These are phyloP conservation scores for Erythrobasidium hasegawianum DNA, from an alignment of 1,284 basidiomycete species.

Conservation along the genomic window DNA sequence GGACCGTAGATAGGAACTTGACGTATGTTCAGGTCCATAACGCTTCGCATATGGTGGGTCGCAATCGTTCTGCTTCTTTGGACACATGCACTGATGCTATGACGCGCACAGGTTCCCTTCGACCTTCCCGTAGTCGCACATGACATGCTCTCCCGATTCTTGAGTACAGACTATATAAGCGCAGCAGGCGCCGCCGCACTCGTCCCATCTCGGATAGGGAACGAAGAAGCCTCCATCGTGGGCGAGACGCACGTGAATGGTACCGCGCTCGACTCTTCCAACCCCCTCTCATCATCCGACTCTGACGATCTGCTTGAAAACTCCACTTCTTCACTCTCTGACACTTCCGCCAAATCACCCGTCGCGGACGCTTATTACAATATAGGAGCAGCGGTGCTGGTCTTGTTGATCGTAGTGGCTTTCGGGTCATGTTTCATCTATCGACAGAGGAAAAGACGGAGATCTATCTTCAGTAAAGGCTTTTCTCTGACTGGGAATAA, in stretches of 20 bases:
- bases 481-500: too few relatives aligned
- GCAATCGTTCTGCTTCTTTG: neutral
- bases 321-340: constrained; percentile 54
- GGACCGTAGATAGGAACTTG: constrained; percentile 81
- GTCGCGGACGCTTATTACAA: constrained; percentile 73
- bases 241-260: constrained; percentile 45
- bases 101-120: constrained; percentile 62
- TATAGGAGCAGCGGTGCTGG: constrained; percentile 75
- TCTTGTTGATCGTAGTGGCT: constrained; percentile 67
- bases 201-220: constrained; percentile 70
- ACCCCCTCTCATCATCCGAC: constrained; percentile 11
- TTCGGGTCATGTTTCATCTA: constrained; percentile 62
- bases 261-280: constrained; percentile 42
- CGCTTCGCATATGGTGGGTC: constrained; percentile 75
- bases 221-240: constrained; percentile 59
- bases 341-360: constrained; percentile 61
- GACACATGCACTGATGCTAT: neutral
- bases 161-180: constrained; percentile 78
- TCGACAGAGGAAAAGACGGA: constrained; percentile 20
- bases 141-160: constrained; percentile 97
- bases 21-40: constrained; percentile 84
- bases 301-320: constrained; percentile 5
- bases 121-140: constrained; percentile 84
- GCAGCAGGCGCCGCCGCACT: constrained; percentile 68
- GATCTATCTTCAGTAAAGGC: too few relatives aligned